phyloP scores from a whole-genome alignment of 2,329 filamentous ascomycete genomes.

The Cladophialophora psammophila region DNA sequence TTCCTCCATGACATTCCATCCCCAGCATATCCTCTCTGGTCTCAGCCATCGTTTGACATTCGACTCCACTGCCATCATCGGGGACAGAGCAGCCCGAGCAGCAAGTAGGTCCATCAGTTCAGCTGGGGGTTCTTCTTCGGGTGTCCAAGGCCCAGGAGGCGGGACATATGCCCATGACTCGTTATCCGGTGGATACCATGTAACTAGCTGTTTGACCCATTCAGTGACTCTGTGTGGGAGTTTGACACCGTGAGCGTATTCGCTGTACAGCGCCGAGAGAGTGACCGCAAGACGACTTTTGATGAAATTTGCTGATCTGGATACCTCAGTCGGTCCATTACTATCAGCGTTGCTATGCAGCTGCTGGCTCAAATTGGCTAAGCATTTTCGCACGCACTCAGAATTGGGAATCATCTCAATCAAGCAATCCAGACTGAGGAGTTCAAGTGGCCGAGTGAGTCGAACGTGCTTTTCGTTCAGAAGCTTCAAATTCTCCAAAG shows the following conservation, averaged over 20 bases:
- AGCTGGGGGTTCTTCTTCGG: constrained; percentile 37
- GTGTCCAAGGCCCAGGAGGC: constrained; percentile 34
- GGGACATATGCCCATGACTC: constrained; percentile 44
- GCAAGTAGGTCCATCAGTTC: constrained; percentile 36
- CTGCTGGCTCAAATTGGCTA: constrained; percentile 26
- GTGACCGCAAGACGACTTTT: constrained; percentile 36
- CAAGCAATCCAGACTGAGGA: constrained; percentile 30
- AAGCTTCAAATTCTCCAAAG: constrained; percentile 23
- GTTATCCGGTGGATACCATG: constrained; percentile 43
- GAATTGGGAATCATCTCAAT: constrained; percentile 35
- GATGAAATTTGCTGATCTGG: constrained; percentile 14
- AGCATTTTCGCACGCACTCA: constrained; percentile 22
- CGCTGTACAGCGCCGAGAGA: constrained; percentile 37
- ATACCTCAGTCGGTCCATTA: background rate
- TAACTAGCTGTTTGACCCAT: constrained; percentile 45
- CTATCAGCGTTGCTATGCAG: constrained; percentile 2
- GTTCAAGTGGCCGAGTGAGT: constrained; percentile 35
- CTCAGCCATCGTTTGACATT: constrained; percentile 34
- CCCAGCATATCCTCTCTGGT: constrained; percentile 49
- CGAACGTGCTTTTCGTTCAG: constrained; percentile 27
- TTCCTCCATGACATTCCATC: constrained; percentile 51
- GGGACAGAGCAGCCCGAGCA: constrained; percentile 27
- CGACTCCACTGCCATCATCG: constrained; percentile 25
- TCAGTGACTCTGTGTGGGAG: constrained; percentile 46
- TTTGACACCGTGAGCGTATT: constrained; percentile 33